Evolutionary conservation across 106 monocot species (phyloP), one percentile per base, ranked within the genome.

Genomic region (Dactylorhiza incarnata): DNA sequence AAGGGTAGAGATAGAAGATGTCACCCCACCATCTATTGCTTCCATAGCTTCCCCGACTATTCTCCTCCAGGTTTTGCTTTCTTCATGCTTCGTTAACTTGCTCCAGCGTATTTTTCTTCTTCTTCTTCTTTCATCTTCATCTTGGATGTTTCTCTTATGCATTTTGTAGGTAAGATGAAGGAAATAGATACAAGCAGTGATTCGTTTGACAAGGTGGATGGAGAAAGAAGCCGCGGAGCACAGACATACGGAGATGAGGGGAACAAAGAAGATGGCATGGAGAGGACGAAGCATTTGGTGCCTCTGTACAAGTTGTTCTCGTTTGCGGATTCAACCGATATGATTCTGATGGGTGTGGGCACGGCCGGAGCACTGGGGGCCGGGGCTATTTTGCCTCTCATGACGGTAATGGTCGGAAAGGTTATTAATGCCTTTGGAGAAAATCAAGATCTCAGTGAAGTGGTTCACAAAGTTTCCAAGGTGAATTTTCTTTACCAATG

Each of bases 321-420:
- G 13, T 83, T 80, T 22, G 83, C 86, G 0, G 86, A 86, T 53
- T 4, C 23, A 5, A 48, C 4, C 8, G 86, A 86, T 58, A 37
- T 72, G 17, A 43, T 10, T 10, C 45, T 86, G 58, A 86, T 86
- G 86, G 65, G 48, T 12, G 46, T 86, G 13, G 86, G 86, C 14
- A 69, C 83, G 7, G 14, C 77, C 0, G 73, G 73, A 3, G 73
- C 83, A 10, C 10, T 80, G 25, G 82, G 11, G 7, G 80, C 59
- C 25, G 86, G 86, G 24, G 16, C 76, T 14, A 22, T 80, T 19
- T 29, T 76, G 77, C 69, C 80, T 10, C 22, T 86, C 45, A 69
- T 77, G 83, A 74, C 80, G 9, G 24, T 80, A 46, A 74, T 86
- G 49, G 80, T 83, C 24, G 86, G 86, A 1, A 24, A 80, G 65